phyloP scores from a whole-genome alignment of 1,284 basidiomycete species.

The Cryptococcus sp. region DNA sequence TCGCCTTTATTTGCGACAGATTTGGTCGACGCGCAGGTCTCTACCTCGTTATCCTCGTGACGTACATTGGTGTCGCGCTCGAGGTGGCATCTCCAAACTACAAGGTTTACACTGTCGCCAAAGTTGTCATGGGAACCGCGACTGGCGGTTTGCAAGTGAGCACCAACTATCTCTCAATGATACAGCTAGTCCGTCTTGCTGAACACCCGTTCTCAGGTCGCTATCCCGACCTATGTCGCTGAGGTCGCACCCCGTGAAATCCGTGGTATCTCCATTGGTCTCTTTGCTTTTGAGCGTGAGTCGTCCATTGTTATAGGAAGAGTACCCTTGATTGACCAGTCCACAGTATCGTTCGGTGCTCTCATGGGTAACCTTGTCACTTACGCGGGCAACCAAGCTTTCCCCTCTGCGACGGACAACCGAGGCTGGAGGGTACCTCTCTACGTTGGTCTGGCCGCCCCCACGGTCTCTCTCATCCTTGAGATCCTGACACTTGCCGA shows the following conservation, averaged over 20 bases:
- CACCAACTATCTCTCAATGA: no score
- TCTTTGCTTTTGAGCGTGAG: constrained; percentile 24
- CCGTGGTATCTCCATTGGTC: constrained; percentile 16
- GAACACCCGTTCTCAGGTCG: not conserved
- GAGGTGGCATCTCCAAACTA: constrained; percentile 23
- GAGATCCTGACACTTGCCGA: not conserved
- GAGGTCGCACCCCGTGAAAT: constrained; percentile 30
- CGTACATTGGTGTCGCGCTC: constrained; percentile 24
- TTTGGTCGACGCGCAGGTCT: constrained; percentile 19
- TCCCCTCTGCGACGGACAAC: constrained; percentile 9
- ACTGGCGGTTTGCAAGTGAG: constrained; percentile 19
- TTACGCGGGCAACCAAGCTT: constrained; percentile 17
- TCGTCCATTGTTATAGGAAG: not conserved
- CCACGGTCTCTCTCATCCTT: not conserved
- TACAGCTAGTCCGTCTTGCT: no score
- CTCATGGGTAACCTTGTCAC: constrained; percentile 20
- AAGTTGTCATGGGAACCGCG: constrained; percentile 26
- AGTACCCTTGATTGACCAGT: no score
- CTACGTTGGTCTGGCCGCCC: constrained; percentile 21
- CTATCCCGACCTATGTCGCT: constrained; percentile 22
- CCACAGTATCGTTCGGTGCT: constrained; percentile 17
- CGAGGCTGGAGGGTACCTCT: constrained; percentile 18
- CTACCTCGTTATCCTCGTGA: constrained; percentile 22
- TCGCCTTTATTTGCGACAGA: constrained; percentile 13
- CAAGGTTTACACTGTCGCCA: constrained; percentile 22